Conservation (phyloP, 2,329 filamentous ascomycete species). For the Periconia digitata region DNA sequence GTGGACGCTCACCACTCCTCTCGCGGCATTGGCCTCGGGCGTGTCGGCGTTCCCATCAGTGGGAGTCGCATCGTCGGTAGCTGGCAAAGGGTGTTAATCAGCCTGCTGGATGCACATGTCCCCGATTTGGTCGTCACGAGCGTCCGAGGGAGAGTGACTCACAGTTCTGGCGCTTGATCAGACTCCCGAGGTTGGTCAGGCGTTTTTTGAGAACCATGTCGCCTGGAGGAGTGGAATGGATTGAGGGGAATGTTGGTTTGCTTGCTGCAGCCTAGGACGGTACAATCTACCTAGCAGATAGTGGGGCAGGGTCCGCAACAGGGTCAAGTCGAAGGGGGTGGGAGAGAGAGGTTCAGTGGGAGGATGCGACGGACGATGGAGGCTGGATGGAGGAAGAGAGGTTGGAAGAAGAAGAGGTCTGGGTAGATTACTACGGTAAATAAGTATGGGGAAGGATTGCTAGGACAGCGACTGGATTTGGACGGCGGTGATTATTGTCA, state of each 20-base stretch:
- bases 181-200: conserved; percentile 35
- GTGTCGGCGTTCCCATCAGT: conserved; percentile 52
- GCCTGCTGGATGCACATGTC: no score
- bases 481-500: not conserved
- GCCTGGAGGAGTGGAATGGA: conserved; percentile 5
- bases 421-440: not conserved
- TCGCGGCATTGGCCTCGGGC: conserved; percentile 66
- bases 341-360: not conserved
- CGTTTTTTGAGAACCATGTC: conserved; percentile 45
- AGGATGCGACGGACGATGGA: not conserved
- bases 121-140: not conserved
- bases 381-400: not conserved
- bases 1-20: conserved; percentile 63
- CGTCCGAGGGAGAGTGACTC: not conserved
- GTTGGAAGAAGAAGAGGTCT: not conserved
- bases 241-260: not conserved
- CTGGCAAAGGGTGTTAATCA: conserved; percentile 20
- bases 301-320: not conserved
- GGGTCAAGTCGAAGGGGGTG: not conserved
- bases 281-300: not conserved
- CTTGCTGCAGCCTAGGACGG: not conserved
- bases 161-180: conserved; percentile 25
- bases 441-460: not conserved
- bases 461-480: not conserved
- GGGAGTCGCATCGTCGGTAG: conserved; percentile 26